Evolutionary conservation across 2,329 filamentous ascomycete species (phyloP).

Genomic region (Xylogone sp.): DNA sequence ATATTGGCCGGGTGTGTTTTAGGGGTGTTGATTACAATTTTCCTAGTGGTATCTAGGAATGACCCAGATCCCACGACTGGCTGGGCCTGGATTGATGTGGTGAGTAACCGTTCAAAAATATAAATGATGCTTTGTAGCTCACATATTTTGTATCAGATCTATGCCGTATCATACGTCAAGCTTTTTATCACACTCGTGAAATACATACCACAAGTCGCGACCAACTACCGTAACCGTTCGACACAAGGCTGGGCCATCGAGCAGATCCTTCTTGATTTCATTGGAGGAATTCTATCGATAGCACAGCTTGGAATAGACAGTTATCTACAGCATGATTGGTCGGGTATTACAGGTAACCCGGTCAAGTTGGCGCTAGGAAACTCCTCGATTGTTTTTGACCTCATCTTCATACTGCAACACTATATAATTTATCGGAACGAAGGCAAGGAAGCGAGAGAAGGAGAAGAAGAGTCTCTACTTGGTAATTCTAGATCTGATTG

Average conservation of each 20-base stretch:
- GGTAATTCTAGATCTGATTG: not conserved
- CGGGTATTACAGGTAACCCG: slow-evolving; percentile 84
- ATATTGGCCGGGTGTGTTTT: slow-evolving; percentile 66
- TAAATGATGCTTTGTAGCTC: not conserved
- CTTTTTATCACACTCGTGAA: slow-evolving; percentile 85
- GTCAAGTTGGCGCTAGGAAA: slow-evolving; percentile 86
- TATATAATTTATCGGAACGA: slow-evolving; percentile 67
- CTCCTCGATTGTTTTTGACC: slow-evolving; percentile 80
- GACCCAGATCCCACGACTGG: slow-evolving; percentile 37
- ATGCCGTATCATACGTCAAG: slow-evolving; percentile 82
- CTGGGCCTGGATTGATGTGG: slow-evolving; percentile 61
- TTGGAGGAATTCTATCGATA: slow-evolving; percentile 77
- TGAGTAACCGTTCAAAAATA: slow-evolving; percentile 12
- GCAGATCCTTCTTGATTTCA: slow-evolving; percentile 79
- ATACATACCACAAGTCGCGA: slow-evolving; percentile 81
- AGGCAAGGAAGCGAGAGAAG: slow-evolving; percentile 7
- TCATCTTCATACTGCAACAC: slow-evolving; percentile 85
- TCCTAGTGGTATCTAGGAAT: slow-evolving; percentile 37
- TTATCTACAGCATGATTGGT: slow-evolving; percentile 81
- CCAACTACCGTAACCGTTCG: slow-evolving; percentile 81
- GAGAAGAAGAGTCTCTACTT: slow-evolving; percentile 9
- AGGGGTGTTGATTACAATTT: slow-evolving; percentile 44
- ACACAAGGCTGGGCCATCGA: slow-evolving; percentile 85
- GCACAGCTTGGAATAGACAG: slow-evolving; percentile 82
- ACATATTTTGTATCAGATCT: slow-evolving; percentile 31